Evolutionary conservation across 2,329 filamentous ascomycete genomes (phyloP).

Genomic region (Chaetoscypha palmicola): DNA sequence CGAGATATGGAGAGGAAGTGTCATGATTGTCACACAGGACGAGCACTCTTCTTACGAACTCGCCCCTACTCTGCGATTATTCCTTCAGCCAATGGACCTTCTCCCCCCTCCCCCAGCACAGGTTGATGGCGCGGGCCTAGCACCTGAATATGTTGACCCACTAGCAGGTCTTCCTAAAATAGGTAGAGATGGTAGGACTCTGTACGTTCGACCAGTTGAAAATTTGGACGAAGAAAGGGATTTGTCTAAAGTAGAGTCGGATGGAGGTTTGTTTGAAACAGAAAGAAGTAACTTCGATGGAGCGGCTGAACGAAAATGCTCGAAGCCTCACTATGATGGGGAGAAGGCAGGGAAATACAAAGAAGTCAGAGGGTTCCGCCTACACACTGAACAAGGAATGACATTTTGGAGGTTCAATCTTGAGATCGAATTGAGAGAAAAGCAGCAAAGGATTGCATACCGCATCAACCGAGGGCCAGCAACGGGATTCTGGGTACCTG

Average conservation of each 20-base stretch:
- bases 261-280: slow-evolving; percentile 75
- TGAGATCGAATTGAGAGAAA: slow-evolving; percentile 74
- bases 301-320: slow-evolving; percentile 43
- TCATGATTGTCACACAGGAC: slow-evolving; percentile 94
- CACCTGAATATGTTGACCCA: slow-evolving; percentile 81
- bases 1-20: slow-evolving; percentile 85
- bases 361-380: slow-evolving; percentile 72
- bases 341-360: slow-evolving; percentile 76
- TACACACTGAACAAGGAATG: slow-evolving; percentile 77
- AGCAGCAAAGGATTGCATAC: slow-evolving; percentile 84
- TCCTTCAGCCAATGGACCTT: slow-evolving; percentile 78
- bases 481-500: slow-evolving; percentile 91
- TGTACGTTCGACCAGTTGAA: slow-evolving; percentile 87
- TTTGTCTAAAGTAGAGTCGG: slow-evolving; percentile 70
- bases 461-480: slow-evolving; percentile 88
- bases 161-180: slow-evolving; percentile 82
- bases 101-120: slow-evolving; percentile 70
- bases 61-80: slow-evolving; percentile 74
- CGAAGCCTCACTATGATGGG: slow-evolving; percentile 57
- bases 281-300: slow-evolving; percentile 49
- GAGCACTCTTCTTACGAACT: slow-evolving; percentile 75
- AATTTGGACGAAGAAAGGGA: slow-evolving; percentile 73
- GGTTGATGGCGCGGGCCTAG: slow-evolving; percentile 57
- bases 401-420: slow-evolving; percentile 98
- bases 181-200: slow-evolving; percentile 73